These are phyloP conservation scores for Trichoderma sp. DNA, from an alignment of 2,329 filamentous ascomycete genomes.

Conservation along the genomic window DNA sequence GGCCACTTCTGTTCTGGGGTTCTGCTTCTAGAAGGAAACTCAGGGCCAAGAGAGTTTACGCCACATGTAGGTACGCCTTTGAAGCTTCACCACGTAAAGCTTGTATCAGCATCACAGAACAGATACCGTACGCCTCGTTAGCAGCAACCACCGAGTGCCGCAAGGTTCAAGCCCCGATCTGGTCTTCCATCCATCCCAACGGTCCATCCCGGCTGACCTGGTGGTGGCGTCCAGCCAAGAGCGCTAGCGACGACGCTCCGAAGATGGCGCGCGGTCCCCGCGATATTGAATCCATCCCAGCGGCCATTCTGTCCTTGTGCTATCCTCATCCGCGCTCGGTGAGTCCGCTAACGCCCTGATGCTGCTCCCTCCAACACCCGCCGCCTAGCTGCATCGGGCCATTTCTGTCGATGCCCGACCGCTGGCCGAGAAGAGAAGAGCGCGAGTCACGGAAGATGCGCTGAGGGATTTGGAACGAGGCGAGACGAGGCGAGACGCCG, in stretches of 20 bases:
- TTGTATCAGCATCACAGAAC: not conserved
- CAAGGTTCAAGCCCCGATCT: constrained; percentile 16
- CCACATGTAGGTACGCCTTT: not conserved
- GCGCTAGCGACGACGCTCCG: constrained; percentile 20
- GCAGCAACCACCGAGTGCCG: not conserved
- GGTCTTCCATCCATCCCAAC: not conserved
- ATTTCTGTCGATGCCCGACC: not conserved
- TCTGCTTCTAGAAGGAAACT: not conserved
- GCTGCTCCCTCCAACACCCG: not conserved
- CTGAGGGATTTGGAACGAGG: constrained; percentile 9
- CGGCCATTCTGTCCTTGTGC: not conserved
- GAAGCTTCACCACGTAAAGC: not conserved
- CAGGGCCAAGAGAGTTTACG: not conserved
- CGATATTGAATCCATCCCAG: constrained; percentile 5
- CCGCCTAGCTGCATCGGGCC: constrained; percentile 14
- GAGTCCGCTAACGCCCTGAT: constrained; percentile 11
- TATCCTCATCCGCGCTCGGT: constrained; percentile 13
- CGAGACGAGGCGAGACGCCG: constrained; percentile 1
- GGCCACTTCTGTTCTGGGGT: not conserved
- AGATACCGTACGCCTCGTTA: no score
- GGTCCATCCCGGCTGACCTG: constrained; percentile 16
- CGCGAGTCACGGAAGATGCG: not conserved
- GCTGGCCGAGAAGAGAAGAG: not conserved
- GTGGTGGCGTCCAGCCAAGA: constrained; percentile 18
- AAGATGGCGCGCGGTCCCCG: constrained; percentile 14